Evolutionary conservation across 1,139 yeast genomes (phyloP).

Genomic region (Lodderomyces elongisporus): DNA sequence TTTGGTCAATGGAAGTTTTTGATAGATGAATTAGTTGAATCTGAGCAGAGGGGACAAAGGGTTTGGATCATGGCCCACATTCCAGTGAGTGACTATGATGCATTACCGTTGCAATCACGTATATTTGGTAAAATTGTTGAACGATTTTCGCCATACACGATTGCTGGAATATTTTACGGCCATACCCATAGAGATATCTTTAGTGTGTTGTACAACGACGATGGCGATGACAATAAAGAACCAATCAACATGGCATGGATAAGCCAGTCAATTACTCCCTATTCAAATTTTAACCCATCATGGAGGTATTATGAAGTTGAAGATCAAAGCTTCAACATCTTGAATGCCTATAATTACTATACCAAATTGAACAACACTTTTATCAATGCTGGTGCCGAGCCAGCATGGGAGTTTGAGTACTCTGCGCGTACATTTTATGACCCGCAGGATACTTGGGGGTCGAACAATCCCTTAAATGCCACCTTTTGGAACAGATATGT

Average conservation of each 20-base stretch:
- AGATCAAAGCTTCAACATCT: constrained; percentile 53
- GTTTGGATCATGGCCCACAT: constrained; percentile 73
- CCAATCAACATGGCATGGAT: constrained; percentile 61
- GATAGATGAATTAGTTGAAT: constrained; percentile 53
- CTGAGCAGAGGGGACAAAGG: constrained; percentile 53
- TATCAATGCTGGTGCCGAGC: constrained; percentile 44
- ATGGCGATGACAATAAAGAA: constrained; percentile 31
- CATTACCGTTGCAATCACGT: constrained; percentile 59
- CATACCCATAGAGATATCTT: constrained; percentile 72
- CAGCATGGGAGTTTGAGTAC: constrained; percentile 39
- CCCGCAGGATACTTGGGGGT: constrained; percentile 45
- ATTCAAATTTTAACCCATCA: constrained; percentile 54
- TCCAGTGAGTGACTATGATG: constrained; percentile 51
- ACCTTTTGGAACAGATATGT: constrained; percentile 52
- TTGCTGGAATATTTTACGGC: constrained; percentile 69
- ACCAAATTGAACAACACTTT: constrained; percentile 50
- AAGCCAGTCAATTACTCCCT: constrained; percentile 63
- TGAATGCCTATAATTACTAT: constrained; percentile 57
- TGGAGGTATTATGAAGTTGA: constrained; percentile 74
- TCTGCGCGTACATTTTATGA: constrained; percentile 50
- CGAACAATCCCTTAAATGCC: constrained; percentile 48
- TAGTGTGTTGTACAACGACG: constrained; percentile 46
- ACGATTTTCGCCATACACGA: constrained; percentile 64
- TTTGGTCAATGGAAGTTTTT: constrained; percentile 63
- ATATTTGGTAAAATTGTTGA: constrained; percentile 55